These are phyloP conservation scores for Camellia japonica DNA, from an alignment of 148 eudicot genomes.

Conservation along the genomic window DNA sequence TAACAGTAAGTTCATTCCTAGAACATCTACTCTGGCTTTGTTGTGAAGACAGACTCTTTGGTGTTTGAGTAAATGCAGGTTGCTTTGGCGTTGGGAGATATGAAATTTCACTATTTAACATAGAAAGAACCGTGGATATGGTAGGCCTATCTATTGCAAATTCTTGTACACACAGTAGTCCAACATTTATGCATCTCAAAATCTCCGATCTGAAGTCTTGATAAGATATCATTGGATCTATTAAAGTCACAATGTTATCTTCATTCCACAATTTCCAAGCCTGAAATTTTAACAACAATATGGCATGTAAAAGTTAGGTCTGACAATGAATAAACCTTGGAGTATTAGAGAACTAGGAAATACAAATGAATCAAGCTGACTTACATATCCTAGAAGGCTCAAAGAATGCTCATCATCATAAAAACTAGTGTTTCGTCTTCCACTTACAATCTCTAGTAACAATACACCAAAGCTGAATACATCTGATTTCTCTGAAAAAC, in stretches of 20 bases:
- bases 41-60: background rate
- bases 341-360: too few species aligned
- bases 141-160: conserved; percentile 42
- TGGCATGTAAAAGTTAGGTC: conserved; percentile 27
- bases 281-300: conserved; percentile 10
- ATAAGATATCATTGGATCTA: conserved; percentile 21
- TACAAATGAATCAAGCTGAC: background rate
- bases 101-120: conserved; percentile 28
- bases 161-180: conserved; percentile 58
- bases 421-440: conserved; percentile 28
- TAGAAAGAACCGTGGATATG: conserved; percentile 30
- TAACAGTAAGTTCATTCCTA: background rate
- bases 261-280: conserved; percentile 42
- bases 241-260: conserved; percentile 13
- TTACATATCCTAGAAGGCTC: conserved; percentile 42
- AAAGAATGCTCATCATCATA: conserved; percentile 16
- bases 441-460: conserved; percentile 39
- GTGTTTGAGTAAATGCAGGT: conserved; percentile 28
- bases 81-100: conserved; percentile 31
- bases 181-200: conserved; percentile 28
- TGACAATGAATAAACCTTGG: background rate
- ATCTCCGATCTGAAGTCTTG: conserved; percentile 1
- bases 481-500: conserved; percentile 50
- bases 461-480: conserved; percentile 50
- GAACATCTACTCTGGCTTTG: background rate